A percentile compares a stretch with the other conserved stretches of the same genome.
Evolutionary conservation across 306 rosid genomes (phyloP).

Genomic region (Abrus pulchellus): DNA sequence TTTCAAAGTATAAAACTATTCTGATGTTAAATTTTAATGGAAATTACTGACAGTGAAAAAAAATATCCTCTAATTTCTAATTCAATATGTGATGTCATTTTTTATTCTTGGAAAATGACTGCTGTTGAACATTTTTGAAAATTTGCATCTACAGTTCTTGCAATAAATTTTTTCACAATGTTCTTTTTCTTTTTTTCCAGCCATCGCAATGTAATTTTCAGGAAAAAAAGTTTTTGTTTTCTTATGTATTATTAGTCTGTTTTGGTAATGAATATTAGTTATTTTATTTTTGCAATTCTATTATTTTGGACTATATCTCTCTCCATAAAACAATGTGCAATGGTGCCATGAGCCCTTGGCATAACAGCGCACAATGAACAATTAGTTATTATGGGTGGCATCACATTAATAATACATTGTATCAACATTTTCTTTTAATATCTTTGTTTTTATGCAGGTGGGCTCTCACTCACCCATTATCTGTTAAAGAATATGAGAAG

Average conservation of each 20-base stretch:
- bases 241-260: neutral
- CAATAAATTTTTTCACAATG: neutral
- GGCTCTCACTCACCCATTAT: constrained; percentile 94
- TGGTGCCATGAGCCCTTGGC: constrained; percentile 23
- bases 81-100: neutral
- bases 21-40: constrained; percentile 22
- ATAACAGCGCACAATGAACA: constrained; percentile 16
- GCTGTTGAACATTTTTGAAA: constrained; percentile 20
- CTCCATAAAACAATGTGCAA: constrained; percentile 10
- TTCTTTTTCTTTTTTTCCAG: neutral
- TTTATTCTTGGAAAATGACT: constrained; percentile 22
- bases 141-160: constrained; percentile 6
- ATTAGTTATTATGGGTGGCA: neutral
- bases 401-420: constrained; percentile 23
- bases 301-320: constrained; percentile 36
- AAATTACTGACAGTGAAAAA: neutral
- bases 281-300: constrained; percentile 9
- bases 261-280: constrained; percentile 19
- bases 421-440: constrained; percentile 32
- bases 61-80: neutral
- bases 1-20: constrained; percentile 35
- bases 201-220: neutral
- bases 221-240: constrained; percentile 1
- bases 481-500: constrained; percentile 83
- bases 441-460: constrained; percentile 63